Evolutionary conservation across 495 filamentous ascomycete genomes (phyloP), one percentile per base, ranked within the genome.

Genomic region (Physcia stellaris): DNA sequence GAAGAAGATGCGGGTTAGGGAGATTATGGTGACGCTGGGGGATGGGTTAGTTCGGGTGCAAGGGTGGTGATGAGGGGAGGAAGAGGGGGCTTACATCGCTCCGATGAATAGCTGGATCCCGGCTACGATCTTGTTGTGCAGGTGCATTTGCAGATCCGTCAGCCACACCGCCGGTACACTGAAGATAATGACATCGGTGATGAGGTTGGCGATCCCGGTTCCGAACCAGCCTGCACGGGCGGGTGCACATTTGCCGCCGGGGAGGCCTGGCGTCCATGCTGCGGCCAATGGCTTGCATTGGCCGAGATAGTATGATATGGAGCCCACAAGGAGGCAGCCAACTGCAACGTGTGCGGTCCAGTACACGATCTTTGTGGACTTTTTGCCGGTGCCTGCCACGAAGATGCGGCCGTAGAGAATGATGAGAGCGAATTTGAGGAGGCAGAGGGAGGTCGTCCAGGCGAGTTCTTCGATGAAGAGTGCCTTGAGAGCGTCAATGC

Each of bases 381-480:
- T 42, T 20, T 22, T 42, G 9, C 40, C 32, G 12, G 30, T 42
- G 18, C 32, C 32, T 13, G 6, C 19, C 10, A 42, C 32, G 13
- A 42, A 42, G 10, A 42, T 11, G 22, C 40, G 40, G 2, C 32
- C 32, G 32, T 42, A 42, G 11, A 42, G 18, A 11, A 26, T 30
- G 20, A 36, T 37, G 10, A 42, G 32, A 19, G 40, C 32, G 32
- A 42, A 42, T 23, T 42, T 42, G 21, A 42, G 40, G 10, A 42
- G 21, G 32, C 40, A 42, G 22, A 36, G 40, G 18, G 40, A 42
- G 21, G 40, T 42, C 7, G 40, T 42, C 40, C 40, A 42, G n/a
- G 40, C 18, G n/a, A 42, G 30, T 27, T 37, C 40, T 28, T 42
- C 40, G 20, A 42, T 33, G 18, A 37, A 42, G 5, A 42, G 31